Conservation (phyloP, 768 basidiomycete genomes). For the Trametes cubensis region DNA sequence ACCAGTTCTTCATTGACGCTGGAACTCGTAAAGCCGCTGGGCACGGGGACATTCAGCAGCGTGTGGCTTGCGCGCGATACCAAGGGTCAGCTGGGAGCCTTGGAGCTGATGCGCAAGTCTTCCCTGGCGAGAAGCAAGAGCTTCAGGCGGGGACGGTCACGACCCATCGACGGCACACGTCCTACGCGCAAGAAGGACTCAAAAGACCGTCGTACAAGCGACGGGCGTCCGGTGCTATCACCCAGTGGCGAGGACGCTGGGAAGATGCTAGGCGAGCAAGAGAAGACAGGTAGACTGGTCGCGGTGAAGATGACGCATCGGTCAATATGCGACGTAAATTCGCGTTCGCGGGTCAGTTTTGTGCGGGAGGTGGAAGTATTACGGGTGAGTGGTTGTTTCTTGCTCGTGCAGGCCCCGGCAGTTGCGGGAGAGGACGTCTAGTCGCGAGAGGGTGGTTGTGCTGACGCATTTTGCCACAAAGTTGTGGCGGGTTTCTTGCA, state of each 20-base stretch:
- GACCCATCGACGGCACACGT: conserved; percentile 23
- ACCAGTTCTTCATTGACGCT: conserved; percentile 36
- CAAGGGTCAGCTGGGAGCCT: conserved; percentile 27
- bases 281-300: conserved; percentile 41
- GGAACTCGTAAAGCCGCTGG: conserved; percentile 56
- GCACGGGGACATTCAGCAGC: conserved; percentile 72
- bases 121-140: conserved; percentile 31
- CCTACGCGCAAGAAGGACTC: conserved; percentile 17
- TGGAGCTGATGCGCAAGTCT: conserved; percentile 33
- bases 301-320: conserved; percentile 58
- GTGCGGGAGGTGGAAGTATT: conserved; percentile 84
- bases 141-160: conserved; percentile 20
- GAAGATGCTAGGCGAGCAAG: conserved; percentile 18
- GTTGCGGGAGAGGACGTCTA: not conserved
- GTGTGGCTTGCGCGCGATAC: conserved; percentile 68
- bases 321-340: conserved; percentile 52
- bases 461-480: conserved; percentile 10
- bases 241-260: conserved; percentile 10
- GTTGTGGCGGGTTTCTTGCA: not conserved
- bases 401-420: not conserved
- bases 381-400: conserved; percentile 51
- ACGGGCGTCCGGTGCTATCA: conserved; percentile 1
- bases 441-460: conserved; percentile 1
- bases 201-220: conserved; percentile 5
- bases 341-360: conserved; percentile 76